Evolutionary conservation across 257 asterid species (phyloP), one percentile per base, ranked within the genome.

Genomic region (Jacaranda copaia): DNA sequence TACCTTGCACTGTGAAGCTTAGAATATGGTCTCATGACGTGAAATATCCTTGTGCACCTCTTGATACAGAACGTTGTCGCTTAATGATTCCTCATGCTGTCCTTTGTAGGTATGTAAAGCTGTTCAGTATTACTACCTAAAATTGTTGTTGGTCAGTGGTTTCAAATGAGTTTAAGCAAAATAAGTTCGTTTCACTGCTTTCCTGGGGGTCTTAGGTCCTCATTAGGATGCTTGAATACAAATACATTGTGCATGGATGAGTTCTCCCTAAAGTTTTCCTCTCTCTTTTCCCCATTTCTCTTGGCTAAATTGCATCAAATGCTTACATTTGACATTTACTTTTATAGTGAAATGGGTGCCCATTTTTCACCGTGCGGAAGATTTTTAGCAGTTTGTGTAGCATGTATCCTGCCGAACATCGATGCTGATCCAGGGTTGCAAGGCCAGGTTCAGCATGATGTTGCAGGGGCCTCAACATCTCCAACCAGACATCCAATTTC

Each of bases 281-380:
- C 40, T 32, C 39, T 63, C 35, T 57, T 57, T 59, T n/a, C n/a
- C 69, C 16, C 13, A 15, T 49, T 11, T 59, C n/a, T 75, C 51
- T 39, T 58, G 25, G 73, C 79, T 75, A 78, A 49, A 60, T 16
- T 66, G 43, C 76, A 70, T 71, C 53, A 42, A 57, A 60, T 77
- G 48, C 45, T 81, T 64, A 70, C 65, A 10, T 63, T 48, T 65
- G 57, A 72, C 49, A 14, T 77, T 16, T 69, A 56, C 8, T 19
- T 68, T 53, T 77, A 18, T 55, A 95, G 98, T 88, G 98, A 95
- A 83, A 95, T 93, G 99, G 98, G 99, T 60, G 93, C 97, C 68
- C 98, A 92, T 76, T 91, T 93, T 89, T 95, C 98, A 73, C 97
- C 98, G 19, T 91, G 99, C 78, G 99, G 99, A 67, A 91, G 97